phyloP scores from a whole-genome alignment of 2,329 filamentous ascomycete genomes.

The Colletotrichum sp. region DNA sequence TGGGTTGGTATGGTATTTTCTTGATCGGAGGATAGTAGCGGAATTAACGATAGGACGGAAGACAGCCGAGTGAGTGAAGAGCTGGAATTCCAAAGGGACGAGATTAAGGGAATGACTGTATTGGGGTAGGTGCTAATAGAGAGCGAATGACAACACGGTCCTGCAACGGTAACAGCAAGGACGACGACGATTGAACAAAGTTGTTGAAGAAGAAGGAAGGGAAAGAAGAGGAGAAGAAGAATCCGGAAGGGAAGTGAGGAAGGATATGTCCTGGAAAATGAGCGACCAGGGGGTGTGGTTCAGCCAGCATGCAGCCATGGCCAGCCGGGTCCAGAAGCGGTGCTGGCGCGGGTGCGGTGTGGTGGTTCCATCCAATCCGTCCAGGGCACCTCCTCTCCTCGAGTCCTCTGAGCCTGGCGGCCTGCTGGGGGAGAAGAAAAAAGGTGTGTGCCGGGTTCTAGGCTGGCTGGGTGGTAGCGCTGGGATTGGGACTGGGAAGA shows the following conservation, averaged over 20 bases:
- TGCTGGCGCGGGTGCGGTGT: not conserved
- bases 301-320: not conserved
- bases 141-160: conserved; percentile 29
- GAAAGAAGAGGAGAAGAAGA: conserved; percentile 14
- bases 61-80: conserved; percentile 52
- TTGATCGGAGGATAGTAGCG: conserved; percentile 23
- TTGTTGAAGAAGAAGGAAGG: conserved; percentile 30
- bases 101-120: conserved; percentile 28
- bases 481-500: not conserved
- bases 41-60: conserved; percentile 50
- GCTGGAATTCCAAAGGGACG: conserved; percentile 40
- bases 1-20: not conserved
- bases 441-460: not conserved
- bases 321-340: not conserved
- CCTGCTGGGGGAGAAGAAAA: not conserved
- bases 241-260: conserved; percentile 12
- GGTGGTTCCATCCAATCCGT: not conserved
- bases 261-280: conserved; percentile 23
- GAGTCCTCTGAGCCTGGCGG: not conserved
- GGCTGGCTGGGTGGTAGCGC: not conserved
- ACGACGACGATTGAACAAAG: conserved; percentile 36
- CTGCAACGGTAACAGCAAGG: conserved; percentile 30
- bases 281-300: not conserved
- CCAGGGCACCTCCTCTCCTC: not conserved
- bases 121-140: conserved; percentile 20